phyloP scores from a whole-genome alignment of 257 asterid genomes.

The Rubia yunnanensis region DNA sequence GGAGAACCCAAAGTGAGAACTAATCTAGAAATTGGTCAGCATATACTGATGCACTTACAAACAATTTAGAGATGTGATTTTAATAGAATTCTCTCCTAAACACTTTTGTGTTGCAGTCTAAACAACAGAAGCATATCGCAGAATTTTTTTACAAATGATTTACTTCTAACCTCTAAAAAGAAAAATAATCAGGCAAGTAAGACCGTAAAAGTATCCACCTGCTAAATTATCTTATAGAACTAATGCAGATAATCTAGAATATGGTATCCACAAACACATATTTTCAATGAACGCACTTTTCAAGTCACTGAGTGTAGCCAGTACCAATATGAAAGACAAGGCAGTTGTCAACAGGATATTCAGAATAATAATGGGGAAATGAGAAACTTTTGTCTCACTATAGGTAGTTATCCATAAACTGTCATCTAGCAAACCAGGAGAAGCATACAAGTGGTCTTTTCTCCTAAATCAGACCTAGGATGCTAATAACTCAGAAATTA shows the following conservation, averaged over 20 bases:
- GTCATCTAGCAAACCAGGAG: too few relatives aligned
- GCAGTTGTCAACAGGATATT: not conserved
- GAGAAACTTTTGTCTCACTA: not conserved
- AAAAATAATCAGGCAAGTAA: not conserved
- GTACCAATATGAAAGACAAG: not conserved
- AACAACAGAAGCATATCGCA: not conserved
- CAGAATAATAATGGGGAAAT: not conserved
- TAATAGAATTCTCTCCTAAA: not conserved
- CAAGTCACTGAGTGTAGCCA: not conserved
- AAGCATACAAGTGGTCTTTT: not conserved
- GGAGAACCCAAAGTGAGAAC: constrained; percentile 18
- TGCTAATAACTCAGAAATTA: not conserved
- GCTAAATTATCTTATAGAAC: not conserved
- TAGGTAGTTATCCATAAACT: not conserved
- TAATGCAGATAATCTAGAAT: too few relatives aligned
- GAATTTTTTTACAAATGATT: too few relatives aligned
- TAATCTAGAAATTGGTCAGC: not conserved
- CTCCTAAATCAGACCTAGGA: not conserved
- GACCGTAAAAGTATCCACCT: not conserved
- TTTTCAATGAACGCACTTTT: too few relatives aligned
- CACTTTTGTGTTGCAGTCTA: not conserved
- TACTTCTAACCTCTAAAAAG: too few relatives aligned
- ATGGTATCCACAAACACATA: not conserved
- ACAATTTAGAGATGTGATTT: not conserved
- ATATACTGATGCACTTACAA: not conserved